Evolutionary conservation across 441 rosid genomes (phyloP).

Genomic region (Croton laevigatus): DNA sequence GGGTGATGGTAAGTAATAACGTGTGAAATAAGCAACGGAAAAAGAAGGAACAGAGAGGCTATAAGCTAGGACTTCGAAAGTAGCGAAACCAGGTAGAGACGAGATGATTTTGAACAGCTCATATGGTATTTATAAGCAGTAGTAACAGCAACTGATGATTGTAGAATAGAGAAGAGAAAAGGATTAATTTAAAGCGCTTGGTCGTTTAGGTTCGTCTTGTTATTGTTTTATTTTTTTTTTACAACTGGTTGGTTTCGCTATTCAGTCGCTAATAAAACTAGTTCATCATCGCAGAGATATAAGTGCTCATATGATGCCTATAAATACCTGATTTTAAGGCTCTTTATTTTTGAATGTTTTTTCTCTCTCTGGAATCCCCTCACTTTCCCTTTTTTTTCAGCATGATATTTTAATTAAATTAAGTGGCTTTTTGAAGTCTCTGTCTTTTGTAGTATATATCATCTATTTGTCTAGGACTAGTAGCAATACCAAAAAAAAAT

Average conservation of each 20-base stretch:
- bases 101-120: conserved; percentile 5
- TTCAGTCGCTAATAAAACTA: no score
- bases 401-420: conserved; percentile 5
- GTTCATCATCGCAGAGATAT: conserved; percentile 24
- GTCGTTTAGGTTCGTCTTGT: conserved; percentile 5
- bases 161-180: no score
- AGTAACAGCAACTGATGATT: background rate
- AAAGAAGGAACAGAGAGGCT: conserved; percentile 17
- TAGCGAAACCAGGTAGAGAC: conserved; percentile 5
- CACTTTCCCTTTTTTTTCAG: conserved; percentile 1
- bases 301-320: conserved; percentile 22
- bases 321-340: conserved; percentile 36
- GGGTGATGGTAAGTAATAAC: conserved; percentile 19
- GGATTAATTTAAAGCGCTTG: background rate
- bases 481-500: background rate
- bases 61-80: conserved; percentile 18
- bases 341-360: background rate
- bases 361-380: conserved; percentile 32
- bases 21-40: conserved; percentile 34
- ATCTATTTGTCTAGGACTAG: conserved; percentile 1
- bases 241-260: background rate
- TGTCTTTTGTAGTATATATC: conserved; percentile 16
- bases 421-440: conserved; percentile 34
- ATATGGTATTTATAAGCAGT: background rate
- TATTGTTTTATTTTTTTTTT: background rate